These are phyloP conservation scores for Blastomyces emzantsi DNA, from an alignment of 2,329 filamentous ascomycete genomes.

Conservation along the genomic window DNA sequence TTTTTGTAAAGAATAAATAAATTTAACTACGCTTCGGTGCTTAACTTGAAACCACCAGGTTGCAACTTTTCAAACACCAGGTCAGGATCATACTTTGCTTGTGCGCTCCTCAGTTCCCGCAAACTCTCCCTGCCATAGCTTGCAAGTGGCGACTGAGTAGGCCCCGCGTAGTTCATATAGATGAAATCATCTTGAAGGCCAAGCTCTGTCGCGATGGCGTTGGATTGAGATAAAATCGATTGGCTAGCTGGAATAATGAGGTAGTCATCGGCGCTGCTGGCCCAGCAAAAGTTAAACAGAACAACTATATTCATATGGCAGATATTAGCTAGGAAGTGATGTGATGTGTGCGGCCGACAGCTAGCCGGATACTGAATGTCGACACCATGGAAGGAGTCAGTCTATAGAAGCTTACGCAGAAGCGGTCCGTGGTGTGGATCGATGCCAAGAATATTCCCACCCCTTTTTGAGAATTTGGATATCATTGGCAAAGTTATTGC, in stretches of 20 bases:
- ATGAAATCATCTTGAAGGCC: slow-evolving; percentile 21
- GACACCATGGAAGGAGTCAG: not conserved
- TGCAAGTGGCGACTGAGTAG: slow-evolving; percentile 16
- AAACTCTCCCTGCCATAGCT: slow-evolving; percentile 19
- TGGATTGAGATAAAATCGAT: slow-evolving; percentile 23
- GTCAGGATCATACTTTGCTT: slow-evolving; percentile 18
- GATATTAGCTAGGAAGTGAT: slow-evolving; percentile 19
- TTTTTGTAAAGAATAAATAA: not conserved
- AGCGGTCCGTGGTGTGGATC: slow-evolving; percentile 20
- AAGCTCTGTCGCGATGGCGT: slow-evolving; percentile 23
- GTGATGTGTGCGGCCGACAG: not conserved
- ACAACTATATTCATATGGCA: not conserved
- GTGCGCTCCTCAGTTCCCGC: slow-evolving; percentile 16
- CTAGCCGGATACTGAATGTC: not conserved
- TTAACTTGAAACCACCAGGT: slow-evolving; percentile 38
- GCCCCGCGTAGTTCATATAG: slow-evolving; percentile 21
- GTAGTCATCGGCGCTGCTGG: slow-evolving; percentile 25
- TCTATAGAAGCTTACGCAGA: too few relatives aligned
- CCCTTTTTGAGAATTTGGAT: slow-evolving; percentile 24
- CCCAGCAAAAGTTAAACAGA: slow-evolving; percentile 19
- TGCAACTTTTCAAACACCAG: slow-evolving; percentile 26
- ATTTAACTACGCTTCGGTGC: not conserved
- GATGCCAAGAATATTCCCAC: slow-evolving; percentile 31
- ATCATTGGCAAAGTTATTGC: slow-evolving; percentile 27
- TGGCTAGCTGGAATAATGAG: slow-evolving; percentile 21